Evolutionary conservation across 768 basidiomycete species (phyloP).

Genomic region (Leccinum olivaceopallidum): DNA sequence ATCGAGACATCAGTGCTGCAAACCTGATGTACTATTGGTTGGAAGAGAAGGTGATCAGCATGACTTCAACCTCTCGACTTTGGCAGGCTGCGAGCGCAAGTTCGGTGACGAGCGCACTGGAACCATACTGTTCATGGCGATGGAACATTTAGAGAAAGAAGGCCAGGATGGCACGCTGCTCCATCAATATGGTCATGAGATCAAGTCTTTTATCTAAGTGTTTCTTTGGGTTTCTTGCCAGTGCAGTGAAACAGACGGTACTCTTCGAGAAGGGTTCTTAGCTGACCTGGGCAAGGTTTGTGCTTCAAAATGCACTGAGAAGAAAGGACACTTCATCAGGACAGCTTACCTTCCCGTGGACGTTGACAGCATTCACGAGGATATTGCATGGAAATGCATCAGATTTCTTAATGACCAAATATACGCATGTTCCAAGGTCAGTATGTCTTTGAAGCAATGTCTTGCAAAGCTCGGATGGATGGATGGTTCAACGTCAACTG

Average conservation of each 20-base stretch:
- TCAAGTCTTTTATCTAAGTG: slow-evolving; percentile 7
- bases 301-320: neutral
- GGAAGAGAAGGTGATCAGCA: neutral
- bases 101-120: slow-evolving; percentile 11
- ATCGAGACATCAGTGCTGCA: slow-evolving; percentile 13
- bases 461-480: too few species aligned
- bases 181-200: slow-evolving; percentile 2
- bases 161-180: neutral
- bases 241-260: neutral
- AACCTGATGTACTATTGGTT: slow-evolving; percentile 18
- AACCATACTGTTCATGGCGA: slow-evolving; percentile 18
- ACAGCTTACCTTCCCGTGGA: too few species aligned
- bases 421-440: too few species aligned
- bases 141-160: neutral
- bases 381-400: too few species aligned
- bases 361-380: too few species aligned
- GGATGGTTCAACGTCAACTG: too few species aligned
- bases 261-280: neutral
- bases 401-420: too few species aligned
- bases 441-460: too few species aligned
- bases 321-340: neutral
- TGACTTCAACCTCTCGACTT: slow-evolving; percentile 16
- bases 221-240: neutral
- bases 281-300: neutral
- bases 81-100: neutral